Evolutionary conservation across 176 grass and related monocot genomes (phyloP).

Genomic region (Pontederia paniculata): DNA sequence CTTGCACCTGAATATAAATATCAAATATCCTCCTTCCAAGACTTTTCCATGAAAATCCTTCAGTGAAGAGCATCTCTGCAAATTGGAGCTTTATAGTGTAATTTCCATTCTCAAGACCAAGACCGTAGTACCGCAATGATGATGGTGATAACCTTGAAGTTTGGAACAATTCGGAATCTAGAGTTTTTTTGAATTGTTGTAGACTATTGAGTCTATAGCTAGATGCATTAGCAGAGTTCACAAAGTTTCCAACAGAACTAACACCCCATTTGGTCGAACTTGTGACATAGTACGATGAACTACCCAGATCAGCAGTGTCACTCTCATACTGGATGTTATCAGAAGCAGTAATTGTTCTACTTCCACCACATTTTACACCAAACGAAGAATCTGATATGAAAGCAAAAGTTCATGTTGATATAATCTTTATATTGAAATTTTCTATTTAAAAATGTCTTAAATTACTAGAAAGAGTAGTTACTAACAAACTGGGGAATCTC

Average conservation of each 20-base stretch:
- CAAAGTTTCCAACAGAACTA: conserved; percentile 28
- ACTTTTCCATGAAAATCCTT: conserved; percentile 26
- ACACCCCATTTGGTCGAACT: conserved; percentile 29
- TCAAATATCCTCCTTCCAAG: too few relatives aligned
- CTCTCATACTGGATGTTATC: conserved; percentile 1
- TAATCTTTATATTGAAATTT: background rate
- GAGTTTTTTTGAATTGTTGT: too few relatives aligned
- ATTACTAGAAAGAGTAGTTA: too few relatives aligned
- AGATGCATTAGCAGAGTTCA: background rate
- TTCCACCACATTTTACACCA: conserved; percentile 3
- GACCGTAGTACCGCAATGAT: too few relatives aligned
- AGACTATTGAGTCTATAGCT: too few relatives aligned
- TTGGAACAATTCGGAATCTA: too few relatives aligned
- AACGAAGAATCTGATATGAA: conserved; percentile 12
- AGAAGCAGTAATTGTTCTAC: conserved; percentile 7
- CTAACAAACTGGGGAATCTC: too few relatives aligned
- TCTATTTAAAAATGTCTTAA: too few relatives aligned
- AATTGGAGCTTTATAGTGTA: too few relatives aligned
- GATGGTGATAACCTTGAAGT: too few relatives aligned
- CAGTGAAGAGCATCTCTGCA: conserved; percentile 15
- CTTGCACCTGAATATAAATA: conserved; percentile 36
- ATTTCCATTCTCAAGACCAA: too few relatives aligned
- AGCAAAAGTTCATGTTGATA: background rate
- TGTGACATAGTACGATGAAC: conserved; percentile 5
- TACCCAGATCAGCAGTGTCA: background rate